Conservation (phyloP, 1,284 basidiomycete genomes). For the Tetrapyrgos nigripes region DNA sequence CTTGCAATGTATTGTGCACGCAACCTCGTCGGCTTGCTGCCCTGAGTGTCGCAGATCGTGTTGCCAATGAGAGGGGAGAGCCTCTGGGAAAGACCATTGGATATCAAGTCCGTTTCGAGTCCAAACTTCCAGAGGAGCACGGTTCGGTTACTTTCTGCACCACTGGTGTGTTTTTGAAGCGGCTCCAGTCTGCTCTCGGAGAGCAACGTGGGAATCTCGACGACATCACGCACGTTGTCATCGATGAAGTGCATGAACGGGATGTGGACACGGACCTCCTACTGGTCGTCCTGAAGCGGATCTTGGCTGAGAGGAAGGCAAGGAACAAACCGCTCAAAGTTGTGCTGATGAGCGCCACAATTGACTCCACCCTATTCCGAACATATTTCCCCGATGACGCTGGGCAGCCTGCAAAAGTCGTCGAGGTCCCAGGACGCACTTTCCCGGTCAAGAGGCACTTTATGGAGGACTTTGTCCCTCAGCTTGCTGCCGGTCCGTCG, state of each 20-base stretch:
- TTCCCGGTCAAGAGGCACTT: slow-evolving; percentile 88
- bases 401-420: slow-evolving; percentile 73
- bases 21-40: slow-evolving; percentile 94
- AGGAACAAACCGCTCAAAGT: slow-evolving; percentile 85
- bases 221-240: slow-evolving; percentile 88
- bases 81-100: slow-evolving; percentile 78
- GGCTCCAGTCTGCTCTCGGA: slow-evolving; percentile 82
- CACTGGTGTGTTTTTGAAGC: slow-evolving; percentile 89
- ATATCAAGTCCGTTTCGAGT: slow-evolving; percentile 94
- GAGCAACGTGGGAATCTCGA: slow-evolving; percentile 66
- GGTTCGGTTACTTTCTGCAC: slow-evolving; percentile 95
- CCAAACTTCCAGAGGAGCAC: slow-evolving; percentile 80
- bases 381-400: slow-evolving; percentile 80
- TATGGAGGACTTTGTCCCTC: slow-evolving; percentile 80
- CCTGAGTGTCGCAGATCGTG: slow-evolving; percentile 91
- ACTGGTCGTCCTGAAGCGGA: slow-evolving; percentile 89
- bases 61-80: slow-evolving; percentile 91
- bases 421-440: slow-evolving; percentile 91
- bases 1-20: slow-evolving; percentile 93
- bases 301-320: slow-evolving; percentile 79
- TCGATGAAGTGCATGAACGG: slow-evolving; percentile 97
- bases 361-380: slow-evolving; percentile 90
- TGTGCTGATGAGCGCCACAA: slow-evolving; percentile 95
- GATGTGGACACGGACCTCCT: slow-evolving; percentile 95
- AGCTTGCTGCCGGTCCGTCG: slow-evolving; percentile 49